Evolutionary conservation across 495 filamentous ascomycete species (phyloP), one percentile per base, ranked within the genome.

Genomic region (Xanthoparmelia taractica): DNA sequence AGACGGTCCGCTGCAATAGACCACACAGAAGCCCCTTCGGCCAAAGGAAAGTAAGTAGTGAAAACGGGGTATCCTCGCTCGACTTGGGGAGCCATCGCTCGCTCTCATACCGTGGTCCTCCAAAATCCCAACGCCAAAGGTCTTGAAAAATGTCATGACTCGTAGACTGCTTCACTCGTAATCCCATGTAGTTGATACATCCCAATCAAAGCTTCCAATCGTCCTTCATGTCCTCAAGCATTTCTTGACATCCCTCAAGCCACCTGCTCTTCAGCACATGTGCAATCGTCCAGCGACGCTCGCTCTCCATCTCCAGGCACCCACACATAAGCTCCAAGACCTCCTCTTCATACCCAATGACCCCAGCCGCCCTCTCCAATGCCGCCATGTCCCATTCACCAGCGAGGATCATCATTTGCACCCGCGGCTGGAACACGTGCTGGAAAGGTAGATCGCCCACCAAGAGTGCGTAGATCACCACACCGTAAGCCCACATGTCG

Each of bases 401-500:
- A 17, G 72, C 76, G 23, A 82, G 59, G 58, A 91, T 90, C 72
- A 83, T 81, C 61, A 80, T 74, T 61, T 78, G 78, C 36, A 88
- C 77, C 48, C 82, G 83, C 41, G 83, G 80, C 33, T 81, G 73
- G 56, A 90, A 82, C 0, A 78, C 69, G 63, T 88, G 80, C 41
- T 83, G 78, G 72, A 91, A 91, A 0, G 87, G 87, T 6, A 89
- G 78, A 13, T 79, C 80, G n/a, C 86, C 87, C 3, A 85, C 83
- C 18, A 87, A 70, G 7, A 89, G 72, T 10, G 83, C 77, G 63
- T 82, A 90, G 3, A 86, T 74, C 20, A 87, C 80, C 11, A 90
- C 85, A 13, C 87, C 87, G 66, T 83, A 88, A 0, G 87, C 86
- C 87, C 88, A 91, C 12, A 91, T 78, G 69, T 91, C 87, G 17